Evolutionary conservation across 1,284 basidiomycete genomes (phyloP).

Genomic region (Heterobasidion occidentale): DNA sequence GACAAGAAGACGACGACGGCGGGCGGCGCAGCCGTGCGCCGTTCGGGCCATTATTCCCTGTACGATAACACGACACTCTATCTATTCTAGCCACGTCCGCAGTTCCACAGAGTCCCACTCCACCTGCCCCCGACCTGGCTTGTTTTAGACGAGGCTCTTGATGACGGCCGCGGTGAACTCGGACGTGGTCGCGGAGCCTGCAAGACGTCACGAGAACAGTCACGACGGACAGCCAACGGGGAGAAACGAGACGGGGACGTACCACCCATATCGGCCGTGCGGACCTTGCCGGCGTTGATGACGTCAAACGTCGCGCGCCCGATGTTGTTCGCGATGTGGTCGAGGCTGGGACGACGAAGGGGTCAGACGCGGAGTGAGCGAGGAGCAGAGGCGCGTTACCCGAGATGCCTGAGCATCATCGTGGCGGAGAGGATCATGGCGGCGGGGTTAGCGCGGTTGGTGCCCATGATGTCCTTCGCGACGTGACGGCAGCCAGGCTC

Average conservation of each 20-base stretch:
- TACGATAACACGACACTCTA: background rate
- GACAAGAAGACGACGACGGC: background rate
- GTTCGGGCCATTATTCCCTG: background rate
- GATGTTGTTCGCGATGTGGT: conserved; percentile 92
- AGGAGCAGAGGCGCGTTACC: conserved; percentile 31
- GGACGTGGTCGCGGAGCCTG: conserved; percentile 81
- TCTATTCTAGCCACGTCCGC: background rate
- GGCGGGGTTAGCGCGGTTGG: conserved; percentile 95
- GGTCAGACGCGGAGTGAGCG: background rate
- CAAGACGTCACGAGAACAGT: conserved; percentile 2
- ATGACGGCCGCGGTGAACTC: conserved; percentile 91
- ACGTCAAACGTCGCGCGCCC: conserved; percentile 92
- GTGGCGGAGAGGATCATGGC: conserved; percentile 98
- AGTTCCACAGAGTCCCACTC: no score
- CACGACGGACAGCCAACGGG: background rate
- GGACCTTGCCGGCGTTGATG: conserved; percentile 83
- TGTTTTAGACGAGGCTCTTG: conserved; percentile 43
- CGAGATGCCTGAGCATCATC: conserved; percentile 98
- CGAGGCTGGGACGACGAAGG: conserved; percentile 48
- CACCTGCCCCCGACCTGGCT: no score
- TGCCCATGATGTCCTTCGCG: conserved; percentile 96
- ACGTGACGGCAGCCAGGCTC: conserved; percentile 99
- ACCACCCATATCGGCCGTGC: conserved; percentile 96
- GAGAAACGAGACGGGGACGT: conserved; percentile 23
- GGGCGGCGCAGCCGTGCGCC: no score